A percentile compares a stretch with the other conserved stretches of the same genome.
These are phyloP conservation scores for Dentipellis sp. DNA, from an alignment of 768 basidiomycete species.

Conservation along the genomic window DNA sequence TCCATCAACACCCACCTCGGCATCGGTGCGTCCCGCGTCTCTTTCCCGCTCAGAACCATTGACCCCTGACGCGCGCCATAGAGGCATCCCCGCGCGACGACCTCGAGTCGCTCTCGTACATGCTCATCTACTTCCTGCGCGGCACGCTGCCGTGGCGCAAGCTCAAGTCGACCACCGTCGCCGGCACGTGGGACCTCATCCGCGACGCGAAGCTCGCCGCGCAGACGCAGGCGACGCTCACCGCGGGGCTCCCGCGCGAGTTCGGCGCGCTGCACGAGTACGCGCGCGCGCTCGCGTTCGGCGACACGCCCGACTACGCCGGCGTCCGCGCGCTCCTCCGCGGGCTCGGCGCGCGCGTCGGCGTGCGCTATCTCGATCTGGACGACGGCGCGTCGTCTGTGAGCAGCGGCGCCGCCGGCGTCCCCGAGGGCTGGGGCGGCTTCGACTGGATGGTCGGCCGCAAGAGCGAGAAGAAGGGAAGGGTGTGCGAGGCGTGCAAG, in stretches of 20 bases:
- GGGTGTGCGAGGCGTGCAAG: constrained; percentile 14
- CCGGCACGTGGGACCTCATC: constrained; percentile 71
- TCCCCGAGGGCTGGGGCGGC: constrained; percentile 8
- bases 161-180: constrained; percentile 52
- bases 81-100: constrained; percentile 75
- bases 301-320: constrained; percentile 84
- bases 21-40: constrained; percentile 37
- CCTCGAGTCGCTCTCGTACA: constrained; percentile 72
- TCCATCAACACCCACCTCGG: constrained; percentile 70
- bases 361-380: constrained; percentile 9
- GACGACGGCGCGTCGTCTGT: constrained; percentile 5
- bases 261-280: constrained; percentile 75
- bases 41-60: neutral
- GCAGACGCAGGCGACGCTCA: constrained; percentile 44
- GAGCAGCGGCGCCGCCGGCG: neutral
- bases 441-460: constrained; percentile 16
- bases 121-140: constrained; percentile 75
- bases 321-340: constrained; percentile 70
- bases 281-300: constrained; percentile 74
- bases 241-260: constrained; percentile 69
- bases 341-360: constrained; percentile 24
- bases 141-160: constrained; percentile 76
- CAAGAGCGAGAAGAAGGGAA: constrained; percentile 4
- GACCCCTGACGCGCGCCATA: constrained; percentile 18
- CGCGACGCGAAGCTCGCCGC: constrained; percentile 62